phyloP scores from a whole-genome alignment of 1,284 basidiomycete species.

The Dichomitus squalens region DNA sequence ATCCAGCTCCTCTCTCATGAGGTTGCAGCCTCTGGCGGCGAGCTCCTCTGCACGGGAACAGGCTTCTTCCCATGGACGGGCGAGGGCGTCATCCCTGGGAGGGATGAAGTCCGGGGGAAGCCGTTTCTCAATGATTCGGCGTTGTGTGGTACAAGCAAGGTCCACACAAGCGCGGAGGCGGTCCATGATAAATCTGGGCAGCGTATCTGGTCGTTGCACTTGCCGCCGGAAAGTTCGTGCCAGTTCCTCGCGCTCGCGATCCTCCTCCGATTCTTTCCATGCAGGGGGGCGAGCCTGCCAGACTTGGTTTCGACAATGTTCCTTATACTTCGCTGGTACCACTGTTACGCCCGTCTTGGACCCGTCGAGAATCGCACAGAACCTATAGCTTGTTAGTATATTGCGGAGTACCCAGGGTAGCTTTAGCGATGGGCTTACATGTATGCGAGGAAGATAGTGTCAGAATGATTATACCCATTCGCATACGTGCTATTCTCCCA shows the following conservation, averaged over 20 bases:
- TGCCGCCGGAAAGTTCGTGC: background rate
- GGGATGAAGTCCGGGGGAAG: conserved; percentile 1
- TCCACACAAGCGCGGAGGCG: conserved; percentile 34
- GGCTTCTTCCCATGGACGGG: conserved; percentile 41
- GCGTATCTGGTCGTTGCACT: conserved; percentile 9
- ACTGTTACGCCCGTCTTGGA: conserved; percentile 60
- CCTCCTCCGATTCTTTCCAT: conserved; percentile 41
- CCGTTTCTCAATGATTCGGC: conserved; percentile 32
- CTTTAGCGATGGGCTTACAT: conserved; percentile 45
- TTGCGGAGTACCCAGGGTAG: background rate
- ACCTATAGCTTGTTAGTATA: conserved; percentile 40
- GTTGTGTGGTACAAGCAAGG: conserved; percentile 23
- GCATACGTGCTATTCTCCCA: conserved; percentile 57
- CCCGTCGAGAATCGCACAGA: conserved; percentile 61
- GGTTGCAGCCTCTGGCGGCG: background rate
- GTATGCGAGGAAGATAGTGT: conserved; percentile 58
- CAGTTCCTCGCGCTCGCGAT: background rate
- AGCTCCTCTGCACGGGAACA: conserved; percentile 22
- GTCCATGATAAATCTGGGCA: conserved; percentile 55
- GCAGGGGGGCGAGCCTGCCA: conserved; percentile 15
- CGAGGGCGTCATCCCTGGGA: conserved; percentile 38
- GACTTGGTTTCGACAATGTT: conserved; percentile 17
- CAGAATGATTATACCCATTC: conserved; percentile 48
- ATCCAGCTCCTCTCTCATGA: conserved; percentile 28
- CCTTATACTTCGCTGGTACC: conserved; percentile 31